These are phyloP conservation scores for Penicillium chermesinum DNA, from an alignment of 495 filamentous ascomycete species.

Conservation along the genomic window DNA sequence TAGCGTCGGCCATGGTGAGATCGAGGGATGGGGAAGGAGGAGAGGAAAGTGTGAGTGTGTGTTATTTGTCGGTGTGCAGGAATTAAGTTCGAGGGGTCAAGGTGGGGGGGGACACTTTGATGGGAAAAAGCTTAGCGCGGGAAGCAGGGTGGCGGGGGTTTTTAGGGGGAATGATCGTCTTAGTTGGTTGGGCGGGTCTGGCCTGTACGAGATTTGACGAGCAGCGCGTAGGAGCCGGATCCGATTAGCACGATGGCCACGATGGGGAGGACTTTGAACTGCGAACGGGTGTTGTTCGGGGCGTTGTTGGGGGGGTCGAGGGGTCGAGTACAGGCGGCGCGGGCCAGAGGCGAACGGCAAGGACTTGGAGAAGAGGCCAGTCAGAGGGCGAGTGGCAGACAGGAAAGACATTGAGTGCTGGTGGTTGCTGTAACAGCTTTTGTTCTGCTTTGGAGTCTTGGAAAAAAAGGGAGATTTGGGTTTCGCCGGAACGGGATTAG, in stretches of 20 bases:
- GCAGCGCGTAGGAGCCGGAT: conserved; percentile 54
- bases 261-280: conserved; percentile 63
- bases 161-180: conserved; percentile 1
- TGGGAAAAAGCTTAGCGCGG: conserved; percentile 6
- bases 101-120: conserved; percentile 3
- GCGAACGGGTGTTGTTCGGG: conserved; percentile 33
- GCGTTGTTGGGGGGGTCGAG: conserved; percentile 20
- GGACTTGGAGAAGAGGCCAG: conserved; percentile 17
- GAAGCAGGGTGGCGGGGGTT: conserved; percentile 9
- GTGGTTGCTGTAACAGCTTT: neutral
- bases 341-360: conserved; percentile 8
- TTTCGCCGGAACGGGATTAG: conserved; percentile 20
- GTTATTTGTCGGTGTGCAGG: neutral
- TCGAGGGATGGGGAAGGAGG: conserved; percentile 1
- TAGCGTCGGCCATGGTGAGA: conserved; percentile 21
- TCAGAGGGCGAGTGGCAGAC: conserved; percentile 8
- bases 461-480: conserved; percentile 11
- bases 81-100: conserved; percentile 4
- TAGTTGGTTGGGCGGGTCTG: conserved; percentile 11
- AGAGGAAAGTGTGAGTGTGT: neutral
- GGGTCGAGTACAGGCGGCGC: conserved; percentile 23
- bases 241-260: conserved; percentile 54
- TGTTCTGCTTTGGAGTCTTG: neutral
- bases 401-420: conserved; percentile 8
- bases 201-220: conserved; percentile 56